Evolutionary conservation across 2,329 filamentous ascomycete genomes (phyloP), one percentile per base, ranked within the genome.

Genomic region (Cercospora sp.): DNA sequence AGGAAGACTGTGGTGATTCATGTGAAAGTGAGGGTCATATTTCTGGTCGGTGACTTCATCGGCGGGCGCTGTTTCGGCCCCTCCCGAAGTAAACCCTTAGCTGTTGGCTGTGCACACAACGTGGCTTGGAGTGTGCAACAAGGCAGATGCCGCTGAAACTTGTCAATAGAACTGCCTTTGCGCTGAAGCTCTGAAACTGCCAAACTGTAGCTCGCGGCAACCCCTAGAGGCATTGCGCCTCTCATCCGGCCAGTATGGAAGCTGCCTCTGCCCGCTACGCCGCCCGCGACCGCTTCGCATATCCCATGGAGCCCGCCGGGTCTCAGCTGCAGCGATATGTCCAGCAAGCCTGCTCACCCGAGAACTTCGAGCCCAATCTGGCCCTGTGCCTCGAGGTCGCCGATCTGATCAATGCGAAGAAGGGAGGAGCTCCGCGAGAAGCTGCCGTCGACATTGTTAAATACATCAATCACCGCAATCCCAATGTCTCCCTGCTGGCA

Each of bases 361-460:
- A 97, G 80, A 97, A 98, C 83, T 97, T 93, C 84, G 95, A 99
- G 84, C 94, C 95, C 71, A 98, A 99, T 79, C 90, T 99, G 65
- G 95, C 94, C 67, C 85, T 99, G 72, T 96, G 95, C 79, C 91
- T 99, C 79, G 95, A 99, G 85, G 97, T 99, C 77, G 86, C 93
- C 76, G 95, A 99, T 83, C 84, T 98, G 76, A 92, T 99, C 85
- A 99, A 99, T 82, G 90, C 90, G 77, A 99, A 98, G 85, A 98
- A 98, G 84, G 94, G 94, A 77, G 92, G 91, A 81, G 90, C 94
- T 82, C 95, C 95, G 71, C 92, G 95, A 78, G 95, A 99, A 86
- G 94, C 94, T 60, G 94, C 94, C 69, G 89, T 96, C 72, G 89
- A 93, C 71, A 97, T 98, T 73, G 94, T 97, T 75, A 90, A 91